Conservation (phyloP, 768 basidiomycete genomes). For the Leccinum boreale region DNA sequence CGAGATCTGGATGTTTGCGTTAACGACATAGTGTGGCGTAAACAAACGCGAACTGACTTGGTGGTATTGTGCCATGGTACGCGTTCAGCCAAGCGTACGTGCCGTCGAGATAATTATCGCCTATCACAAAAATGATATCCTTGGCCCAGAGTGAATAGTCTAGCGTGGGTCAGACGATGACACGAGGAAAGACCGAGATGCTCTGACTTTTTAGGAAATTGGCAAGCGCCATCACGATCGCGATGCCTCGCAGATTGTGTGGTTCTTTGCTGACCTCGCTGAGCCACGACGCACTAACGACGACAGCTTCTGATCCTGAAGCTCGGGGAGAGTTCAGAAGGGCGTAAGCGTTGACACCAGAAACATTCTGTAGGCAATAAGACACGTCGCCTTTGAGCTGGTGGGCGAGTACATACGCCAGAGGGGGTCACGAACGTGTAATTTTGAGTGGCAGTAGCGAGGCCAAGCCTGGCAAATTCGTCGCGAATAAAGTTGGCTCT, state of each 20-base stretch:
- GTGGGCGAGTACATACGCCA: slow-evolving; percentile 37
- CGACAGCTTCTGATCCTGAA: slow-evolving; percentile 91
- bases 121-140: slow-evolving; percentile 86
- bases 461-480: slow-evolving; percentile 73
- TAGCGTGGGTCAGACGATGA: slow-evolving; percentile 29
- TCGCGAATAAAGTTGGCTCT: slow-evolving; percentile 57
- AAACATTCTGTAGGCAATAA: slow-evolving; percentile 40
- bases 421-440: slow-evolving; percentile 56
- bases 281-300: slow-evolving; percentile 89
- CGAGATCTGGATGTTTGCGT: slow-evolving; percentile 47
- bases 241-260: slow-evolving; percentile 81
- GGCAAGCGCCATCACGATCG: slow-evolving; percentile 84
- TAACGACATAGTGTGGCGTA: background rate
- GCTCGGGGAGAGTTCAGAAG: slow-evolving; percentile 79
- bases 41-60: slow-evolving; percentile 46
- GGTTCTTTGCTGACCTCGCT: slow-evolving; percentile 57
- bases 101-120: slow-evolving; percentile 86
- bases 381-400: background rate
- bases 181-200: background rate
- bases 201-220: slow-evolving; percentile 73
- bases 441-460: slow-evolving; percentile 63
- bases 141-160: slow-evolving; percentile 93
- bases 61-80: slow-evolving; percentile 70
- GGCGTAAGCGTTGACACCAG: slow-evolving; percentile 82
- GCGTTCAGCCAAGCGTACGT: slow-evolving; percentile 89